Evolutionary conservation across 2,329 filamentous ascomycete species (phyloP).

Genomic region (Penicillium sp.): DNA sequence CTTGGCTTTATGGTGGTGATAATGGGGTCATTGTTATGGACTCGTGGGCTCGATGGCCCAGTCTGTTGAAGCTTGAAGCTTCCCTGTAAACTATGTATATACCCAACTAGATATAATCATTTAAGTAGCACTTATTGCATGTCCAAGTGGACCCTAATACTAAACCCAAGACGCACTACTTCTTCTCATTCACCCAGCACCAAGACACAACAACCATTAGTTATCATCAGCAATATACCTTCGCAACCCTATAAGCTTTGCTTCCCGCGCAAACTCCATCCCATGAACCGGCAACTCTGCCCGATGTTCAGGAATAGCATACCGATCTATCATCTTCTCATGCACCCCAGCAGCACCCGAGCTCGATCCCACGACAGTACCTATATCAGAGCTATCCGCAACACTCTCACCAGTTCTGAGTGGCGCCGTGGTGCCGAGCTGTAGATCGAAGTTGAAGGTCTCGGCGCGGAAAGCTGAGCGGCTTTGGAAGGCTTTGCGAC

Average conservation of each 20-base stretch:
- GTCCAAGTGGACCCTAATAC: neutral
- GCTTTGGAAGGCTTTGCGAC: constrained; percentile 31
- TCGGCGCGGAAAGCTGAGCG: constrained; percentile 3
- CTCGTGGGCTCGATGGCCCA: constrained; percentile 36
- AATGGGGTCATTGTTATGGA: constrained; percentile 60
- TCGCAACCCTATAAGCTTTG: neutral
- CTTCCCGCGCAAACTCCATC: constrained; percentile 2
- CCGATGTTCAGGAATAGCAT: constrained; percentile 3
- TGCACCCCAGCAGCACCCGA: constrained; percentile 10
- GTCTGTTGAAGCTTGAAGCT: constrained; percentile 26
- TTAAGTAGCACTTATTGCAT: neutral
- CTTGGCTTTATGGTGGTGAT: constrained; percentile 53
- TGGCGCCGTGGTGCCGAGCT: constrained; percentile 2
- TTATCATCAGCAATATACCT: neutral
- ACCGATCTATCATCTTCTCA: constrained; percentile 30
- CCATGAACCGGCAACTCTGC: constrained; percentile 18
- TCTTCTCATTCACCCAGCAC: too few species aligned
- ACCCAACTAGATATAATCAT: neutral
- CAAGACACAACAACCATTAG: neutral
- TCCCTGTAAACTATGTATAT: neutral
- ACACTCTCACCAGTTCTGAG: constrained; percentile 1
- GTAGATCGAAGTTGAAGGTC: neutral
- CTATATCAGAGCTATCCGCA: neutral
- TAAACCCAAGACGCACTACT: too few species aligned
- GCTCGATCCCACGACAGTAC: neutral